Conservation (phyloP, 148 eudicot species). For the Polygonum aviculare region DNA sequence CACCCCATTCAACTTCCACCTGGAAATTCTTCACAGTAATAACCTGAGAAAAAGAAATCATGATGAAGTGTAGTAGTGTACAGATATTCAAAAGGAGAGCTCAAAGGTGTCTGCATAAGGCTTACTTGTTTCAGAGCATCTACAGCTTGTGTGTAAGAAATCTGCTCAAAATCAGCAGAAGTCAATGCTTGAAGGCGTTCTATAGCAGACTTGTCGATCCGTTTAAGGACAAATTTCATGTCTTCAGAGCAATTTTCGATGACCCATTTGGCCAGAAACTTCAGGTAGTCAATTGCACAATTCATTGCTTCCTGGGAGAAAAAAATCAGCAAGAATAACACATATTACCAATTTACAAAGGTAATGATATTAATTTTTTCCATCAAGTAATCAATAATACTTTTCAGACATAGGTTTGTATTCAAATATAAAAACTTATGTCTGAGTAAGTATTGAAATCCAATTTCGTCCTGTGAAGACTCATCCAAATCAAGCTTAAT, state of each 20-base stretch:
- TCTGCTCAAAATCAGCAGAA: slow-evolving; percentile 42
- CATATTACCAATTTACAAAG: neutral
- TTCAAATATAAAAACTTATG: too few species aligned
- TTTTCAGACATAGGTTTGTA: too few species aligned
- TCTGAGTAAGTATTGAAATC: too few species aligned
- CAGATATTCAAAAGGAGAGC: neutral
- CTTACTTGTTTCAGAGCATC: slow-evolving; percentile 53
- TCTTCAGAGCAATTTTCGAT: slow-evolving; percentile 53
- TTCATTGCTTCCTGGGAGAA: slow-evolving; percentile 62
- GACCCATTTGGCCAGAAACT: slow-evolving; percentile 59
- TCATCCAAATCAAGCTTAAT: neutral
- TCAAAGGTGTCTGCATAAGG: neutral
- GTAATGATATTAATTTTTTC: neutral
- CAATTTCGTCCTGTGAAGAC: too few species aligned
- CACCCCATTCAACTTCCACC: slow-evolving; percentile 41
- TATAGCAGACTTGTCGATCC: slow-evolving; percentile 47
- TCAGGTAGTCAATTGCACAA: slow-evolving; percentile 67
- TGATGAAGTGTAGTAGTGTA: neutral
- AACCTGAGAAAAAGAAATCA: slow-evolving; percentile 16
- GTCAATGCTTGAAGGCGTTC: slow-evolving; percentile 47
- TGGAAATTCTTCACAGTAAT: slow-evolving; percentile 39
- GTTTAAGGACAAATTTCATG: slow-evolving; percentile 54
- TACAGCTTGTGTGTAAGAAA: slow-evolving; percentile 67
- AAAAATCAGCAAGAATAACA: neutral
- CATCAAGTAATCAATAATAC: too few species aligned